These are phyloP conservation scores for Phaeosphaeriaceae sp. DNA, from an alignment of 2,329 filamentous ascomycete genomes.

Conservation along the genomic window DNA sequence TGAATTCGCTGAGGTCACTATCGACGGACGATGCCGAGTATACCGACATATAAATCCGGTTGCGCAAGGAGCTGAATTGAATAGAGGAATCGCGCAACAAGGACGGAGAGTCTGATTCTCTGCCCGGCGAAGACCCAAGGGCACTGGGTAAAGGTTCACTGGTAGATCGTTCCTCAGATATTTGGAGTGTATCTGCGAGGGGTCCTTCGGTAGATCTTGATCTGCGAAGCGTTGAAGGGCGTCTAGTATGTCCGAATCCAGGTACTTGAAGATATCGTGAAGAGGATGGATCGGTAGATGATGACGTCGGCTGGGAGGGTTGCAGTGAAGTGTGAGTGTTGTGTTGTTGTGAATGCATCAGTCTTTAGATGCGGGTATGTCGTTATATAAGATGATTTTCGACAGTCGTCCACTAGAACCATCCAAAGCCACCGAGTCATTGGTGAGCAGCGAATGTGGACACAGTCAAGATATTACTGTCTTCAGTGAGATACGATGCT, in stretches of 20 bases:
- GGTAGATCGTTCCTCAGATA: background rate
- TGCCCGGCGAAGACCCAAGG: constrained; percentile 1
- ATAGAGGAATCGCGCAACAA: background rate
- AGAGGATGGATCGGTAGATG: constrained; percentile 9
- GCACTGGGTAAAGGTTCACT: constrained; percentile 4
- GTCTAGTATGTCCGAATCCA: constrained; percentile 6
- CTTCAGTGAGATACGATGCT: background rate
- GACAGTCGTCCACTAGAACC: background rate
- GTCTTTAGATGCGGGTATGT: background rate
- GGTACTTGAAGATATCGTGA: constrained; percentile 28
- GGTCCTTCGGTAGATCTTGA: constrained; percentile 6
- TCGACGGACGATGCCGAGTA: constrained; percentile 27
- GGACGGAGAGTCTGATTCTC: constrained; percentile 1
- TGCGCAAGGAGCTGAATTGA: constrained; percentile 7
- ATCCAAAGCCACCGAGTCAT: background rate
- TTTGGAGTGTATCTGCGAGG: background rate
- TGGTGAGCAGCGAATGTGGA: background rate
- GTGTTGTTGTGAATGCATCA: constrained; percentile 19
- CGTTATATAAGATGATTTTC: constrained; percentile 22
- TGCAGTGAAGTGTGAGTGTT: constrained; percentile 11
- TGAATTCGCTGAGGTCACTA: constrained; percentile 30
- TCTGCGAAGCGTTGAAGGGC: constrained; percentile 5
- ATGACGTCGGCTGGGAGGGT: constrained; percentile 14
- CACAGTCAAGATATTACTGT: background rate
- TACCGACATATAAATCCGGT: constrained; percentile 26